phyloP scores from a whole-genome alignment of 2,329 filamentous ascomycete species.

The Colletotrichum sp. region DNA sequence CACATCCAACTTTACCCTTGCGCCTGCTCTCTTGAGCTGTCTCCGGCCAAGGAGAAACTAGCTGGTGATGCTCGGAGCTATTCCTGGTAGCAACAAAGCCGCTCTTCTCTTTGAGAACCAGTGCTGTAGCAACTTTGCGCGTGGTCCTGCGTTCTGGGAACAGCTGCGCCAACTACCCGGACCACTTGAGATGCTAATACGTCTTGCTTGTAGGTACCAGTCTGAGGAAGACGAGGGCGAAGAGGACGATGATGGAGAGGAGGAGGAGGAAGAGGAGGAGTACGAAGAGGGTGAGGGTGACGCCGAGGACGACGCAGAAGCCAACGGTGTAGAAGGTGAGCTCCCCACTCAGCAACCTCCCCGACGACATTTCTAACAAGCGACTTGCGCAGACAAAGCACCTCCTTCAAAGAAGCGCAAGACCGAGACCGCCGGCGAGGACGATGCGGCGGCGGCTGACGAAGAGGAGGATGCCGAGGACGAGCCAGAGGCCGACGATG shows the following conservation, averaged over 20 bases:
- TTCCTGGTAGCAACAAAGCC: neutral
- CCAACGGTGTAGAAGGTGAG: constrained; percentile 19
- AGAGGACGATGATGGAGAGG: constrained; percentile 44
- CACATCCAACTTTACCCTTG: neutral
- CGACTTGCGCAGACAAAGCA: constrained; percentile 33
- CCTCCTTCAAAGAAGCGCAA: constrained; percentile 59
- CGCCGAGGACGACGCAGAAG: constrained; percentile 31
- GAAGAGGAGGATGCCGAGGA: constrained; percentile 36
- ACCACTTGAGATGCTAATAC: neutral
- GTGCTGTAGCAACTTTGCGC: neutral
- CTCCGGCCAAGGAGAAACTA: no score
- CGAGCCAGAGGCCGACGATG: constrained; percentile 34
- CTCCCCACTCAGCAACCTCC: neutral
- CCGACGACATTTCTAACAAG: neutral
- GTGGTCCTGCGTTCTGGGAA: neutral
- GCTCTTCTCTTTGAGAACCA: neutral
- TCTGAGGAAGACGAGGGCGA: constrained; percentile 38
- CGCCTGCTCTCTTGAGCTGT: neutral
- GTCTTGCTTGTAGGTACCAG: constrained; percentile 40
- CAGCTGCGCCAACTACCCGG: neutral
- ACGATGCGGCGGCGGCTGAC: constrained; percentile 33
- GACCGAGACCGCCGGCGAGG: constrained; percentile 38
- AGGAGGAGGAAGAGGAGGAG: constrained; percentile 40
- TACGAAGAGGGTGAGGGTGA: constrained; percentile 37
- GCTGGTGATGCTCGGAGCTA: neutral